Evolutionary conservation across 108 stramenopile genomes (phyloP), one percentile per base, ranked within the genome.

Genomic region (Nitzschia inconspicua): DNA sequence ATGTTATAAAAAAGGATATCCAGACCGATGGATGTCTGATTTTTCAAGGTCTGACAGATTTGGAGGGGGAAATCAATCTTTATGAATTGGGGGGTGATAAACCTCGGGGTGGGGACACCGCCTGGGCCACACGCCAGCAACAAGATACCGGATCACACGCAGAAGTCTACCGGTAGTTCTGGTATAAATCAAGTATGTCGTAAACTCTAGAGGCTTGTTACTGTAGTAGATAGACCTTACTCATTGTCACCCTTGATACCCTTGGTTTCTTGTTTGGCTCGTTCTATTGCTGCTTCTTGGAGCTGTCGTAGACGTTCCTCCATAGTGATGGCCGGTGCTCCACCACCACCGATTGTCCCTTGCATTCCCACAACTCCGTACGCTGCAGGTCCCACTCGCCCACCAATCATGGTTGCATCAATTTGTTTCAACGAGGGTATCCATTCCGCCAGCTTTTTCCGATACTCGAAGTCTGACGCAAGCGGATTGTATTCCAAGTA

Each of bases 401-500:
- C 78, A 18, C 70, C 67, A 63, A 93, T 84, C 80, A 83, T 57
- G 37, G 77, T 85, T 40, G 93, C 93, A 75, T 95, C 93, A 67
- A 95, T 95, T 60, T 95, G 88, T 19, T 65, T 76, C 58, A 95
- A 52, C 28, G 65, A 67, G 23, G 93, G 89, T n/a, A 91, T 77
- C 51, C 80, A 68, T 64, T 89, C 76, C 23, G 72, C 75, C 20
- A 95, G 44, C 58, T 70, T 78, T 67, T 86, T 89, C 7, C 93
- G 64, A 75, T 95, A 95, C 53, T 91, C 88, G 63, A 84, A 88
- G 40, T 97, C 96, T 41, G 78, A 70, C 16, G 82, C 86, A 11
- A 97, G 63, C 1, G 96, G 95, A 64, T 97, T 97, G 73, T 97
- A 95, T 73, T 99, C 98, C 56, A 99, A 73, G 70, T 99, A 99